These are phyloP conservation scores for Melanomma pulvis-pyrius DNA, from an alignment of 495 filamentous ascomycete species.

Conservation along the genomic window DNA sequence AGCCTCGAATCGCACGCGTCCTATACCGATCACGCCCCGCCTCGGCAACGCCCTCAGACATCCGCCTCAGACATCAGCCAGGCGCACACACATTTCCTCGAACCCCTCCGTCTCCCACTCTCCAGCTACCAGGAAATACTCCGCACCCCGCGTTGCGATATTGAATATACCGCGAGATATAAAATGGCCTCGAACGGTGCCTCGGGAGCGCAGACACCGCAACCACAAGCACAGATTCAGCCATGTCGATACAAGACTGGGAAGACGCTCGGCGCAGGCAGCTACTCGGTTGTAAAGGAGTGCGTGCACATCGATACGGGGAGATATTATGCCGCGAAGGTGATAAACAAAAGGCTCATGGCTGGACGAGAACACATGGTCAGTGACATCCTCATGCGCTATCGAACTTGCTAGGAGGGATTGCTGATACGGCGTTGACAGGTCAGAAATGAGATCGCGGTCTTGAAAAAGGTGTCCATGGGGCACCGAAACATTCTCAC, in stretches of 20 bases:
- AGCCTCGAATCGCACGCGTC: not conserved
- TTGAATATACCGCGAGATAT: not conserved
- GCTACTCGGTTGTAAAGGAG: constrained; percentile 99
- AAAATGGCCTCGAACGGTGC: constrained; percentile 33
- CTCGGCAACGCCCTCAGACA: no score
- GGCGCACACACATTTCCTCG: not conserved
- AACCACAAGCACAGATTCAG: constrained; percentile 63
- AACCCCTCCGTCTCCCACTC: not conserved
- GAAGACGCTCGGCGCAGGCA: constrained; percentile 93
- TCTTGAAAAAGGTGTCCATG: constrained; percentile 95
- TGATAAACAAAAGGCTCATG: constrained; percentile 99
- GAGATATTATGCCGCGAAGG: constrained; percentile 97
- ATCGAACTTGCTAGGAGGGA: not conserved
- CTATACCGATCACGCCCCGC: not conserved
- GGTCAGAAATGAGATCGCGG: constrained; percentile 98
- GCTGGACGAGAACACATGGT: constrained; percentile 98
- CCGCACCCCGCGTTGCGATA: not conserved
- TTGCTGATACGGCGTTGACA: constrained; percentile 41
- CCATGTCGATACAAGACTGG: constrained; percentile 96
- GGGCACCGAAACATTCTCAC: constrained; percentile 98
- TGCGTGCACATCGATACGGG: constrained; percentile 99
- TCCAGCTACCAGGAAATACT: not conserved
- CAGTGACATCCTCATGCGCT: constrained; percentile 16
- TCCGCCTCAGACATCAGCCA: not conserved
- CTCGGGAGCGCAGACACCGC: constrained; percentile 21